Evolutionary conservation across 352 stramenopile genomes (phyloP).

Genomic region (Plasmopara muralis): DNA sequence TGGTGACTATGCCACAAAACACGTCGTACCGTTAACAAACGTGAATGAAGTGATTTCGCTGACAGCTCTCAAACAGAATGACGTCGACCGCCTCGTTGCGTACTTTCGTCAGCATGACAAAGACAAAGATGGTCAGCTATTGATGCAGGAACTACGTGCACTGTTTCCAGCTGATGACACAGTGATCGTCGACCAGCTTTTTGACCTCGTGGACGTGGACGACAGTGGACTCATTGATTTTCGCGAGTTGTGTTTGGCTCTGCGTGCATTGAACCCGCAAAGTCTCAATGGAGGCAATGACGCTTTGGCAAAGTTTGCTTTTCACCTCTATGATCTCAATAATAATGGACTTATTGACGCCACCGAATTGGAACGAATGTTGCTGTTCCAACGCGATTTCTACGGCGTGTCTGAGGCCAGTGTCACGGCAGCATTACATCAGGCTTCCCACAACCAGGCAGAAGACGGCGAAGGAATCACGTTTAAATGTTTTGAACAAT

Average conservation of each 20-base stretch:
- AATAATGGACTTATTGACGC: slow-evolving; percentile 50
- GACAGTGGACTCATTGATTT: slow-evolving; percentile 67
- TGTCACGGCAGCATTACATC: slow-evolving; percentile 20
- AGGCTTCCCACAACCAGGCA: slow-evolving; percentile 12
- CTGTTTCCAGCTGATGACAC: slow-evolving; percentile 45
- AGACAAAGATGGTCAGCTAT: slow-evolving; percentile 57
- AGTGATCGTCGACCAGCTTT: slow-evolving; percentile 46
- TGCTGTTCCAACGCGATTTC: slow-evolving; percentile 42
- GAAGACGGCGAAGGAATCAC: background rate
- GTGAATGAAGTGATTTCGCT: no score
- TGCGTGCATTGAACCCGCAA: slow-evolving; percentile 44
- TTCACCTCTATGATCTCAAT: slow-evolving; percentile 58
- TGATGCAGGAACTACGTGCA: slow-evolving; percentile 49
- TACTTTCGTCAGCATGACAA: slow-evolving; percentile 53
- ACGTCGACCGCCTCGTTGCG: slow-evolving; percentile 39
- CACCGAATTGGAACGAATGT: slow-evolving; percentile 38
- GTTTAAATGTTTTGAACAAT: slow-evolving; percentile 35
- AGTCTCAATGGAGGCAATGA: slow-evolving; percentile 25
- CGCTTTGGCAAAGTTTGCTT: slow-evolving; percentile 47
- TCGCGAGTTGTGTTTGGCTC: slow-evolving; percentile 55
- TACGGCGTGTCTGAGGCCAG: slow-evolving; percentile 33
- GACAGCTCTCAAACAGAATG: no score
- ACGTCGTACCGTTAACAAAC: no score
- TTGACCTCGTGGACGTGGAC: slow-evolving; percentile 51
- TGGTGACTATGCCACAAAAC: no score